phyloP scores from a whole-genome alignment of 2,329 filamentous ascomycete species.

The Curvularia eragrostidis region DNA sequence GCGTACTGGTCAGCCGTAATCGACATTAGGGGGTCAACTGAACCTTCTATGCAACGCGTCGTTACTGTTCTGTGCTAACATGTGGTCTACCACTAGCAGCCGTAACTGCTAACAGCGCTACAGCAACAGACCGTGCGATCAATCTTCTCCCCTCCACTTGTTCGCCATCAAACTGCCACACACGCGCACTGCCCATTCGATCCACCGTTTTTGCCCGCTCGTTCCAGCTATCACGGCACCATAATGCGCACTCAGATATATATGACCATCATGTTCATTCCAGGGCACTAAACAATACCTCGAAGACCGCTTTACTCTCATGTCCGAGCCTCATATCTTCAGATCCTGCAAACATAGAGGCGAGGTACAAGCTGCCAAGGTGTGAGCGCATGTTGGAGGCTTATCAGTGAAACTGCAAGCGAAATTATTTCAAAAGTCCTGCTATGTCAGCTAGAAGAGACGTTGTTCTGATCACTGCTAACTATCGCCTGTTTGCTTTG shows the following conservation, averaged over 20 bases:
- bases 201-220: slow-evolving; percentile 42
- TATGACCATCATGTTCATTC: slow-evolving; percentile 46
- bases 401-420: slow-evolving; percentile 52
- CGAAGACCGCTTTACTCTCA: slow-evolving; percentile 58
- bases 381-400: slow-evolving; percentile 57
- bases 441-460: slow-evolving; percentile 56
- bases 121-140: slow-evolving; percentile 52
- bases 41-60: background rate
- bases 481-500: slow-evolving; percentile 51
- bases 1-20: slow-evolving; percentile 13
- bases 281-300: slow-evolving; percentile 24
- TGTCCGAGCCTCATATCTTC: slow-evolving; percentile 50
- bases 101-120: slow-evolving; percentile 29
- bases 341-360: slow-evolving; percentile 12
- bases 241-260: slow-evolving; percentile 49
- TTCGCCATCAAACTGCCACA: slow-evolving; percentile 56
- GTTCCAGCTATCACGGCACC: slow-evolving; percentile 45
- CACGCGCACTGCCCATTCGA: slow-evolving; percentile 57
- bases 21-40: no score
- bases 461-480: slow-evolving; percentile 54
- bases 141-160: slow-evolving; percentile 56
- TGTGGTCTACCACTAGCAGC: slow-evolving; percentile 35
- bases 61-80: no score
- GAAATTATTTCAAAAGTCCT: slow-evolving; percentile 57
- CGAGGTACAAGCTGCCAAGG: slow-evolving; percentile 53